Percentiles rank a stretch among this genome's conserved stretches.
Conservation (phyloP, 495 filamentous ascomycete genomes). For the Daldinia vernicosa region DNA sequence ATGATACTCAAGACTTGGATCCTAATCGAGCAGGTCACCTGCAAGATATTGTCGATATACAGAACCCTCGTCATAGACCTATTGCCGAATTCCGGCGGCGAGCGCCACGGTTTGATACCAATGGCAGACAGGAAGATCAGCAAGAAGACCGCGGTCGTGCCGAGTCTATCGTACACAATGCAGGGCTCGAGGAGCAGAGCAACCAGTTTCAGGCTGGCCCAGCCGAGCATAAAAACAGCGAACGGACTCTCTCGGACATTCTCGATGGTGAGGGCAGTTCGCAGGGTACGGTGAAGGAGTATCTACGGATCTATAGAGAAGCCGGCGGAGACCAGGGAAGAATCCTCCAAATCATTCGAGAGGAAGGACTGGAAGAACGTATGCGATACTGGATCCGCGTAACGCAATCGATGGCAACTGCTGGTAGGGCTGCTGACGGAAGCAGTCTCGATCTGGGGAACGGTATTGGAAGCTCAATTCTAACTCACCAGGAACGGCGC, state of each 20-base stretch:
- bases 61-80: constrained; percentile 33
- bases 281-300: constrained; percentile 52
- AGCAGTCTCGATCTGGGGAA: constrained; percentile 2
- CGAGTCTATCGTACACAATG: not conserved
- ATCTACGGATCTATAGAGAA: constrained; percentile 61
- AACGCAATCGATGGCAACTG: constrained; percentile 43
- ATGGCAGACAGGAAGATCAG: not conserved
- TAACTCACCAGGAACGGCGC: constrained; percentile 8
- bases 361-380: constrained; percentile 66
- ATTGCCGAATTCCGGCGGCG: constrained; percentile 36
- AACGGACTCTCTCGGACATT: constrained; percentile 2
- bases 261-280: constrained; percentile 16
- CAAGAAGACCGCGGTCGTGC: not conserved
- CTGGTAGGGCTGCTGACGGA: constrained; percentile 8
- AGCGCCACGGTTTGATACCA: constrained; percentile 4
- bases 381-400: constrained; percentile 61
- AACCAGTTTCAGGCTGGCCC: not conserved
- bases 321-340: constrained; percentile 67
- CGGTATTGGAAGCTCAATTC: not conserved
- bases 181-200: not conserved
- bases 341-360: constrained; percentile 68
- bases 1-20: constrained; percentile 20
- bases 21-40: constrained; percentile 12
- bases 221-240: constrained; percentile 5
- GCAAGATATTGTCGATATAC: constrained; percentile 15